These are phyloP conservation scores for Monosporozyma yasuniensis DNA, from an alignment of 805 yeast genomes.

Conservation along the genomic window DNA sequence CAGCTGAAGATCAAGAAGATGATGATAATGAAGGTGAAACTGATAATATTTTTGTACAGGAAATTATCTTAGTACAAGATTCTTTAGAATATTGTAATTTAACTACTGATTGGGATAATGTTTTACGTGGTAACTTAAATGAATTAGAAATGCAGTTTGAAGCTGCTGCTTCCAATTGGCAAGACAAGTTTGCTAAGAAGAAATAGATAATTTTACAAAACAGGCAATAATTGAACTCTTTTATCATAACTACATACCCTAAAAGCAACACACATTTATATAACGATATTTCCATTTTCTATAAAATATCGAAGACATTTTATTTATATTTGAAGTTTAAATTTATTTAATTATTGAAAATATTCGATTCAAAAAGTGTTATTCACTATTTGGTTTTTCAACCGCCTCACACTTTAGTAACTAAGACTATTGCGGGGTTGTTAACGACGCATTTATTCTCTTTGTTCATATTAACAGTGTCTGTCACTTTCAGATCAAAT, in stretches of 20 bases:
- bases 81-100: constrained; percentile 18
- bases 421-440: no score
- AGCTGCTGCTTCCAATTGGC: constrained; percentile 15
- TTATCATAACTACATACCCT: not conserved
- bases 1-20: constrained; percentile 27
- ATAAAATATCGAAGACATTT: not conserved
- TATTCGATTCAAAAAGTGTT: not conserved
- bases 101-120: constrained; percentile 21
- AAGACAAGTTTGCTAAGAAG: constrained; percentile 19
- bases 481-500: no score
- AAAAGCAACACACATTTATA: not conserved
- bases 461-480: no score
- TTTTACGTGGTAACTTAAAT: constrained; percentile 13
- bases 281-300: not conserved
- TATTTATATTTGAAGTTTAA: not conserved
- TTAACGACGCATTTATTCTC: no score
- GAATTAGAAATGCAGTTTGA: constrained; percentile 14
- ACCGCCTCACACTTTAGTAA: no score
- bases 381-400: no score
- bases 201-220: constrained; percentile 2
- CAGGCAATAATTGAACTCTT: not conserved
- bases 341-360: not conserved
- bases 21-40: constrained; percentile 21
- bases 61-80: constrained; percentile 20
- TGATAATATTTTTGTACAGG: constrained; percentile 27